A percentile compares a stretch with the other conserved stretches of the same genome.
These are phyloP conservation scores for Sporothrix sp. DNA, from an alignment of 2,329 filamentous ascomycete species.

Conservation along the genomic window DNA sequence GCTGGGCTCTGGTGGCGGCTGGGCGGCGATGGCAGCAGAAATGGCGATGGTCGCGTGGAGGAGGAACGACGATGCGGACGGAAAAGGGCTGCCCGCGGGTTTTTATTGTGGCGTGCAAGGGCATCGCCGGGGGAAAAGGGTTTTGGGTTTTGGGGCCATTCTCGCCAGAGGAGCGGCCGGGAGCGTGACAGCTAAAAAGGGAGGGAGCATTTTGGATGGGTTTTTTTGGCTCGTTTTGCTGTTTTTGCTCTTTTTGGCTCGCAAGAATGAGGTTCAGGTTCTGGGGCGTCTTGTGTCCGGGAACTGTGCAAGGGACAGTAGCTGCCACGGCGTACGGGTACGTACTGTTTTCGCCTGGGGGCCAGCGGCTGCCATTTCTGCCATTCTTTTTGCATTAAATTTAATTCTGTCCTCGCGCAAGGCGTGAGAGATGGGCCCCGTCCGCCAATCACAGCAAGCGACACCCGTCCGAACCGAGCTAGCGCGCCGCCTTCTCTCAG, in stretches of 20 bases:
- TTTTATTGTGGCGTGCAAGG: conserved; percentile 19
- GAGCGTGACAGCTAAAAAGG: conserved; percentile 19
- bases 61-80: conserved; percentile 14
- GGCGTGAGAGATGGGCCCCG: neutral
- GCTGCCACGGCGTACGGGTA: no score
- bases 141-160: conserved; percentile 20
- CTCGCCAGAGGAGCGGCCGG: conserved; percentile 14
- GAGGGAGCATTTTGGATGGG: conserved; percentile 14
- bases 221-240: conserved; percentile 6
- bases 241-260: no score
- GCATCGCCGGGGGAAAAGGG: conserved; percentile 18
- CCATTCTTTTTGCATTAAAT: conserved; percentile 3
- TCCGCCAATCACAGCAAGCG: neutral
- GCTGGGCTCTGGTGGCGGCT: no score
- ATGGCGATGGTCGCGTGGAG: no score
- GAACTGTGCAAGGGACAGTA: conserved; percentile 8
- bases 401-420: neutral
- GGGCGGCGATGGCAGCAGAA: conserved; percentile 12
- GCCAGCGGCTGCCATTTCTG: neutral
- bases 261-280: conserved; percentile 7
- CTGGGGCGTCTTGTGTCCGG: conserved; percentile 9
- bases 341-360: neutral
- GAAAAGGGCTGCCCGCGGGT: no score
- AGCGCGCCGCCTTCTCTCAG: neutral
- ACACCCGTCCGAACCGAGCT: neutral